Evolutionary conservation across 495 filamentous ascomycete species (phyloP), one percentile per base, ranked within the genome.

Genomic region (Penicillium goetzii): DNA sequence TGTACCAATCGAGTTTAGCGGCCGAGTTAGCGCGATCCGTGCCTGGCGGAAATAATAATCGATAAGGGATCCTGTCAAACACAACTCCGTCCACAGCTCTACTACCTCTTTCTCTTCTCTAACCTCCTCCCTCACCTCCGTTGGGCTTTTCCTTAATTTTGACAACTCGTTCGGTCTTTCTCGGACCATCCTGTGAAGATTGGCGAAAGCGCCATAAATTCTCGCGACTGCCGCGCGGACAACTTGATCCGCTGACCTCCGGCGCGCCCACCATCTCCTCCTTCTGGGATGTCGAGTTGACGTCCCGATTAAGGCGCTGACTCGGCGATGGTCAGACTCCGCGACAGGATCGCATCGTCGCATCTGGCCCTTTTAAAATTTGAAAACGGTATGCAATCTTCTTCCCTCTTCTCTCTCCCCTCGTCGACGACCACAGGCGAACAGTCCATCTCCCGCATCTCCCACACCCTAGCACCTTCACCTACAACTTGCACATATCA

Each of bases 311-410:
- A 34, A 51, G 30, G 25, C 56, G 58, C 60, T 68, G 70, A 67
- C 60, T 69, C 70, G 70, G 67, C 70, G 63, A 76, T 78, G 72
- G 66, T 70, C 68, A 74, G 71, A 62, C 73, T 62, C 53, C 62
- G 55, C 34, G 67, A 72, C 54, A 70, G 61, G 59, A 43, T 56
- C 57, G 45, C 63, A 51, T 66, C 66, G 55, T 68, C 72, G 64
- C 72, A 74, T 73, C 68, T 67, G 47, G 64, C 72, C 56, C 69
- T 70, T 55, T 62, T 70, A 61, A 64, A 62, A 58, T 72, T 72
- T 58, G 59, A 70, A 65, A 63, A 19, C 38, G 63, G 67, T 69
- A 63, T 17, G 65, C 21, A 4, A 10, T 5, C 33, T 32, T 23
- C 32, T 28, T 50, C 28, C 25, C 32, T 56, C 21, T 9, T 34